Evolutionary conservation across 495 filamentous ascomycete species (phyloP).

Genomic region (Daldinia grandis): DNA sequence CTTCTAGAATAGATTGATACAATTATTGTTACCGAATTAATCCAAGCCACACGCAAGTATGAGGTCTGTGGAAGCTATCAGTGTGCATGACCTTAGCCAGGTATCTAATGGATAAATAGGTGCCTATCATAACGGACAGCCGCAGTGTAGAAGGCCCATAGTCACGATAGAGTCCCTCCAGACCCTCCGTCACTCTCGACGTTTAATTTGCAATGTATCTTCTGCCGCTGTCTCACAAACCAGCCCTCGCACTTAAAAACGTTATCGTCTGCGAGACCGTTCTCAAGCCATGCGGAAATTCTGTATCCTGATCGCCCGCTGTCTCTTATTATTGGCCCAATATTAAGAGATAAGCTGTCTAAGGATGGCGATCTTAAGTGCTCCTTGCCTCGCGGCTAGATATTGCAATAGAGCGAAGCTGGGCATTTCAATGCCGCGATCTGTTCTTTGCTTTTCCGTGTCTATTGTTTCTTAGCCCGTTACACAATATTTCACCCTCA

Average conservation of each 20-base stretch:
- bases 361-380: background rate
- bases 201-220: background rate
- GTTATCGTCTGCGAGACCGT: background rate
- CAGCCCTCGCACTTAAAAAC: background rate
- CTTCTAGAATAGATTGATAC: background rate
- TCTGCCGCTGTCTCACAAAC: conserved; percentile 16
- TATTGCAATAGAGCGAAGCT: background rate
- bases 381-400: background rate
- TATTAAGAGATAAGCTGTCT: background rate
- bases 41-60: conserved; percentile 3
- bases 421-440: background rate
- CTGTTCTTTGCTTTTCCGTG: background rate
- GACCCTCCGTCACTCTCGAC: background rate
- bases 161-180: too few relatives aligned
- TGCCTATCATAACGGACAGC: conserved; percentile 28
- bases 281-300: background rate
- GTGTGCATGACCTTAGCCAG: background rate
- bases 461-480: background rate
- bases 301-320: background rate
- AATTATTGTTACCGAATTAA: background rate
- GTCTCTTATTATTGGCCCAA: background rate
- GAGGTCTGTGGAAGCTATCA: background rate
- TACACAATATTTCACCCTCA: conserved; percentile 1
- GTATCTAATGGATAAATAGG: too few relatives aligned
- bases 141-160: background rate